Percentiles rank a stretch among this genome's conserved stretches.
Conservation (phyloP, 345 rosid genomes). For the Geranium brycei region DNA sequence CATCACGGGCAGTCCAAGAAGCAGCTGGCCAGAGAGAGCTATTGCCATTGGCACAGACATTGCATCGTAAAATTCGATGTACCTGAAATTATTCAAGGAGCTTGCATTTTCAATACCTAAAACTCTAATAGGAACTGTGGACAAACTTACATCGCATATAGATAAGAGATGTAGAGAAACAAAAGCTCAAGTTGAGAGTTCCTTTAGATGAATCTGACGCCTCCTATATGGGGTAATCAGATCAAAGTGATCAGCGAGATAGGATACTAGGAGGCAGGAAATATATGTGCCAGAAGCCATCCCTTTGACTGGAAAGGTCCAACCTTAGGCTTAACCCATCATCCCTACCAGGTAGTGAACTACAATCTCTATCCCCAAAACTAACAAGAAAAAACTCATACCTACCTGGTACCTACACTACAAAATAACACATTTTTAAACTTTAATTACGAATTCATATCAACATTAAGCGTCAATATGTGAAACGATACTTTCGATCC, state of each 20-base stretch:
- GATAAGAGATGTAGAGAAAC: constrained; percentile 49
- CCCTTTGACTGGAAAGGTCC: not conserved
- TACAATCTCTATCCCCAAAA: constrained; percentile 10
- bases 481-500: constrained; percentile 5
- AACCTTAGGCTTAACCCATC: constrained; percentile 23
- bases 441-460: not conserved
- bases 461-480: constrained; percentile 4
- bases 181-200: constrained; percentile 67
- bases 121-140: constrained; percentile 8
- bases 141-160: constrained; percentile 50
- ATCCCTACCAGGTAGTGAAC: constrained; percentile 28
- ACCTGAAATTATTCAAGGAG: constrained; percentile 42
- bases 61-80: constrained; percentile 81
- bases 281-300: constrained; percentile 1
- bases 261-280: constrained; percentile 15
- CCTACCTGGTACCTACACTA: constrained; percentile 46
- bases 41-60: constrained; percentile 96
- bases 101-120: constrained; percentile 21
- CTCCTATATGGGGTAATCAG: constrained; percentile 35
- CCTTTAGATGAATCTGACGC: constrained; percentile 54
- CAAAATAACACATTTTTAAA: constrained; percentile 19
- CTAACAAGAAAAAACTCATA: constrained; percentile 1
- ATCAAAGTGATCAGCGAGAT: constrained; percentile 26
- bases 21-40: constrained; percentile 72
- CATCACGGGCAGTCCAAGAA: constrained; percentile 94